Conservation (phyloP, 2,329 filamentous ascomycete species). For the Trichoderma simmonsii region DNA sequence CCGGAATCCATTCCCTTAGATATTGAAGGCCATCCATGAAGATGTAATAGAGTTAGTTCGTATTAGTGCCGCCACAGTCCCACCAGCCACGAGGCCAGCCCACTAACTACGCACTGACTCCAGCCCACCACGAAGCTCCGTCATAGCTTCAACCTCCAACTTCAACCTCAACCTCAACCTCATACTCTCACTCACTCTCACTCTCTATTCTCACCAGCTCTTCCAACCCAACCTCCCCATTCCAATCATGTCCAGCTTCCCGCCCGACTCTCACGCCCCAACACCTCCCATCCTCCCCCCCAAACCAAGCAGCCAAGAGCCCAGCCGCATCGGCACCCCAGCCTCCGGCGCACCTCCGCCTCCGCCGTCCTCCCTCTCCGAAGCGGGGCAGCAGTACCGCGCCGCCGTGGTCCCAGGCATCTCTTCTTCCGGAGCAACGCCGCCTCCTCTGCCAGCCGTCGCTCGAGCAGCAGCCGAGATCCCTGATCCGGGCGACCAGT, state of each 20-base stretch:
- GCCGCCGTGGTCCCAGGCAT: background rate
- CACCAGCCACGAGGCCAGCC: slow-evolving; percentile 7
- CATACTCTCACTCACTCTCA: background rate
- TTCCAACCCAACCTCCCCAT: background rate
- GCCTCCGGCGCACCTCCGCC: slow-evolving; percentile 45
- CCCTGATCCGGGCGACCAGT: slow-evolving; percentile 64
- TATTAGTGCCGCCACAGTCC: background rate
- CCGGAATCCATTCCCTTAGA: background rate
- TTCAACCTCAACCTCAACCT: background rate
- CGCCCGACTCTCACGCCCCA: slow-evolving; percentile 28
- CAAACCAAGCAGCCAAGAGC: slow-evolving; percentile 67
- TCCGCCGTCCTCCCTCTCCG: slow-evolving; percentile 25
- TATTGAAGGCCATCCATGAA: background rate
- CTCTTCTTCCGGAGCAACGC: background rate
- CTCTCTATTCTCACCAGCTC: background rate
- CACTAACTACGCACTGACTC: background rate
- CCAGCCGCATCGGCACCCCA: slow-evolving; percentile 65
- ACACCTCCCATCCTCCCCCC: slow-evolving; percentile 67
- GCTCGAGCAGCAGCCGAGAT: slow-evolving; percentile 31
- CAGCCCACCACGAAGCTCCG: background rate
- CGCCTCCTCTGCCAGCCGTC: slow-evolving; percentile 21
- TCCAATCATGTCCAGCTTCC: slow-evolving; percentile 30
- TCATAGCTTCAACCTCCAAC: background rate
- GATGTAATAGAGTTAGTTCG: background rate
- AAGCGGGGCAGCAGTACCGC: slow-evolving; percentile 5